phyloP scores from a whole-genome alignment of 306 rosid genomes.

The Trifolium subterraneum region DNA sequence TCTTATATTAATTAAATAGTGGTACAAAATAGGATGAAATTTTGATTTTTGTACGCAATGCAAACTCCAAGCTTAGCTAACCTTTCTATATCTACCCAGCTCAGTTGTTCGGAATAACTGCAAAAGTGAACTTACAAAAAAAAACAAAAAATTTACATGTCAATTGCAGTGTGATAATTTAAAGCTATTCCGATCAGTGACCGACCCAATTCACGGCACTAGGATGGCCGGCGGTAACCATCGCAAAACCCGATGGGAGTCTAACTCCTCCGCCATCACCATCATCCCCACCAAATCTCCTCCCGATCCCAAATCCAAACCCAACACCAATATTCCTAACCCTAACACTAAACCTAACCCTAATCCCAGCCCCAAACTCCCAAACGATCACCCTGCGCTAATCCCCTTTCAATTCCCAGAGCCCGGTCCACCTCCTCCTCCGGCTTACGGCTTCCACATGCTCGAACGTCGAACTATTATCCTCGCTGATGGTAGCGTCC shows the following conservation, averaged over 20 bases:
- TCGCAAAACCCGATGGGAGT: slow-evolving; percentile 91
- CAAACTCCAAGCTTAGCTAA: too few relatives aligned
- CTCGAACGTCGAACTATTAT: slow-evolving; percentile 90
- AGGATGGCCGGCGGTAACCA: slow-evolving; percentile 83
- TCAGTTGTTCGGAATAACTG: too few relatives aligned
- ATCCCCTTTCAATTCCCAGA: slow-evolving; percentile 60
- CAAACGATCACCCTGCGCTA: slow-evolving; percentile 38
- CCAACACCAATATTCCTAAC: slow-evolving; percentile 46
- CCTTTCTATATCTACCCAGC: too few relatives aligned
- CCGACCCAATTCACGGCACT: neutral
- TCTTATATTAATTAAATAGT: too few relatives aligned
- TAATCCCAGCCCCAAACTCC: slow-evolving; percentile 44
- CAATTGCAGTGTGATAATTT: too few relatives aligned
- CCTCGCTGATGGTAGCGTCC: slow-evolving; percentile 89
- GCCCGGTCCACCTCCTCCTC: slow-evolving; percentile 86
- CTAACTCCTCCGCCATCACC: slow-evolving; percentile 32
- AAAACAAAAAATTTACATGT: too few relatives aligned
- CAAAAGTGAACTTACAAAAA: too few relatives aligned
- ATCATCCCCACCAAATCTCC: slow-evolving; percentile 45
- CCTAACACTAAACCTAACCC: slow-evolving; percentile 24
- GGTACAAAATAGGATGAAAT: too few relatives aligned
- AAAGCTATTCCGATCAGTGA: neutral
- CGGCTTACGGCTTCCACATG: slow-evolving; percentile 95
- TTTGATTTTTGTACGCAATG: too few relatives aligned
- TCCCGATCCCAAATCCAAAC: slow-evolving; percentile 49